phyloP scores from a whole-genome alignment of 2,329 filamentous ascomycete species.

The Talaromyces sp. region DNA sequence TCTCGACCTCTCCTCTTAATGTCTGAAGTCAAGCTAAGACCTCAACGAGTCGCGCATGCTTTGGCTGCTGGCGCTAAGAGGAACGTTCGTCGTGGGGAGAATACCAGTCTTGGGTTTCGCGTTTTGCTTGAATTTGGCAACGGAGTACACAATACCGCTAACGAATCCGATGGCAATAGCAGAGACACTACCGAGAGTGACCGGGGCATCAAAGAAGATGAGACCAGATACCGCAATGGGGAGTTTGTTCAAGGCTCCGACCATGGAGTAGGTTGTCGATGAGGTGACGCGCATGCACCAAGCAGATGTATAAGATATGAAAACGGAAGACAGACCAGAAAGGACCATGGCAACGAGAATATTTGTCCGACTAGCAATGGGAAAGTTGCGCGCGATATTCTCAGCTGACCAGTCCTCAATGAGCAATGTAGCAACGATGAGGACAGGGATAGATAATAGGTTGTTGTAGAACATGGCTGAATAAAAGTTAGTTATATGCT shows the following conservation, averaged over 20 bases:
- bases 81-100: constrained; percentile 62
- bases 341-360: constrained; percentile 88
- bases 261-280: constrained; percentile 98
- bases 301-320: constrained; percentile 98
- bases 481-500: constrained; percentile 13
- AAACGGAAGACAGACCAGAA: constrained; percentile 87
- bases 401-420: constrained; percentile 86
- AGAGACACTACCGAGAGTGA: constrained; percentile 85
- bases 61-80: constrained; percentile 82
- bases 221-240: constrained; percentile 90
- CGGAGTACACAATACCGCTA: constrained; percentile 84
- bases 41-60: constrained; percentile 85
- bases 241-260: constrained; percentile 95
- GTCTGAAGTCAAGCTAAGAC: constrained; percentile 42
- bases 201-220: constrained; percentile 90
- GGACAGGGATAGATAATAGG: constrained; percentile 88
- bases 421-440: constrained; percentile 74
- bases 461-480: constrained; percentile 99
- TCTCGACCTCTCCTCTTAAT: background rate
- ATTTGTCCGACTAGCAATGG: constrained; percentile 69
- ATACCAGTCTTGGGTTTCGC: constrained; percentile 62
- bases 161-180: constrained; percentile 90
- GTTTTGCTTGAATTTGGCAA: constrained; percentile 79
- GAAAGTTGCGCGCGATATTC: constrained; percentile 87
- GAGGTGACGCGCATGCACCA: constrained; percentile 98